phyloP scores from a whole-genome alignment of 1,139 yeast genomes.

The Kodamaea derodonti region DNA sequence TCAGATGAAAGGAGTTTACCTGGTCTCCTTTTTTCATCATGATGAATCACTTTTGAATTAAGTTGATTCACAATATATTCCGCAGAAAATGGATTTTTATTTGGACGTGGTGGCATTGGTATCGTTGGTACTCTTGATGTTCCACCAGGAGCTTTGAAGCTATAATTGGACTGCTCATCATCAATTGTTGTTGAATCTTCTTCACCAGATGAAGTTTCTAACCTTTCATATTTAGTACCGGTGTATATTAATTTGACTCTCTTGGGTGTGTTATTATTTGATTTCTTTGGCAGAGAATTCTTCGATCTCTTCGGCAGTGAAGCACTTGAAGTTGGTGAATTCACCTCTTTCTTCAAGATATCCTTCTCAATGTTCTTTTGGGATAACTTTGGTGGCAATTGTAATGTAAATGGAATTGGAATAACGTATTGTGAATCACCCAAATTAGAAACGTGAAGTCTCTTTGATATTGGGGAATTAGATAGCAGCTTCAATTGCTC shows the following conservation, averaged over 20 bases:
- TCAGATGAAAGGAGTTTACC: constrained; percentile 19
- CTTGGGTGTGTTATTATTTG: constrained; percentile 3
- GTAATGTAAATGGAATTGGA: constrained; percentile 43
- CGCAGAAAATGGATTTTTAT: constrained; percentile 1
- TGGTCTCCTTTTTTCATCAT: constrained; percentile 4
- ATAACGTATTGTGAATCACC: constrained; percentile 30
- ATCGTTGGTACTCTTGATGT: not conserved
- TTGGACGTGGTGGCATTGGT: constrained; percentile 8
- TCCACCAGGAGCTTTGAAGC: constrained; percentile 3
- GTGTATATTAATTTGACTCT: constrained; percentile 32
- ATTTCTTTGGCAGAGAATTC: not conserved
- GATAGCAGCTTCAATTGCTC: constrained; percentile 32
- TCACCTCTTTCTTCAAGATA: constrained; percentile 1
- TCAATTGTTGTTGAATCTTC: constrained; percentile 12
- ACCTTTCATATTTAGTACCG: constrained; percentile 35
- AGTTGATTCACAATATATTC: constrained; percentile 3
- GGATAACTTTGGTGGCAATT: constrained; percentile 42
- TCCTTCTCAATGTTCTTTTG: constrained; percentile 18
- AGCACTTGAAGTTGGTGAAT: not conserved
- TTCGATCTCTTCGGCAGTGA: not conserved
- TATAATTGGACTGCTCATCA: constrained; percentile 2
- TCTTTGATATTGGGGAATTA: constrained; percentile 34
- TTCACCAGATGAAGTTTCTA: constrained; percentile 28
- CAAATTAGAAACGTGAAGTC: constrained; percentile 31
- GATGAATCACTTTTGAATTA: constrained; percentile 16